Evolutionary conservation across 2,329 filamentous ascomycete species (phyloP), one percentile per base, ranked within the genome.

Genomic region (Arthrobotrys entomopaga): DNA sequence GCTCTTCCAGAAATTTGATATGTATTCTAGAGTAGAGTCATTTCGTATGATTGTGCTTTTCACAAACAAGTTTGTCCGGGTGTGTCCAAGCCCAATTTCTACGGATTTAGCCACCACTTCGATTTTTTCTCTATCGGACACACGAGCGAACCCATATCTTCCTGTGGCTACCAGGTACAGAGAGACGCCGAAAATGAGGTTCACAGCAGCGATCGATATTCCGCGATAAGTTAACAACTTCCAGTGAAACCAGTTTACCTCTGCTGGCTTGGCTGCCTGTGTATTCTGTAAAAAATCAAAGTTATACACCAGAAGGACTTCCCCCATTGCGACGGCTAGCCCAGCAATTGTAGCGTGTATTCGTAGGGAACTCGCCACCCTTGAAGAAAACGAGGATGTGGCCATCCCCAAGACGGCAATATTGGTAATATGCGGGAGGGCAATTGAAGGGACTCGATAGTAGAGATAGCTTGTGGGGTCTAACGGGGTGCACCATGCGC

Each of bases 371-470:
- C 84, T 83, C 3, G 87, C 89, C 69, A 89, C 86, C 42, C 83
- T 82, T 20, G 90, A 91, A 0, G 87, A 80, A 1, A 86, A 83
- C 0, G 91, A 92, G n/a, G 77, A 77, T 0, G 94, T 98, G 0
- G 87, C 88, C 50, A 92, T 78, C 3, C 91, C 91, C 16, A 97
- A 82, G 53, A 89, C 81, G 64, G 87, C 82, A 58, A 97, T 85
- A 82, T 97, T 95, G 54, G 89, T 80, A 7, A 98, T 83, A 82
- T 99, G 94, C n/a, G 91, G 90, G 13, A 87, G 84, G 0, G 93
- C 79, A 6, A 96, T 83, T 24, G 87, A 84, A 0, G 94, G 91
- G 0, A 96, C 82, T 13, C 91, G 89, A 82, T 96, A 98, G 80
- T 91, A 86, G 56, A 96, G 85, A 83, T 93, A 97, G 48, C 86